Conservation (phyloP, 352 stramenopile species). For the Phytophthora tubulina region DNA sequence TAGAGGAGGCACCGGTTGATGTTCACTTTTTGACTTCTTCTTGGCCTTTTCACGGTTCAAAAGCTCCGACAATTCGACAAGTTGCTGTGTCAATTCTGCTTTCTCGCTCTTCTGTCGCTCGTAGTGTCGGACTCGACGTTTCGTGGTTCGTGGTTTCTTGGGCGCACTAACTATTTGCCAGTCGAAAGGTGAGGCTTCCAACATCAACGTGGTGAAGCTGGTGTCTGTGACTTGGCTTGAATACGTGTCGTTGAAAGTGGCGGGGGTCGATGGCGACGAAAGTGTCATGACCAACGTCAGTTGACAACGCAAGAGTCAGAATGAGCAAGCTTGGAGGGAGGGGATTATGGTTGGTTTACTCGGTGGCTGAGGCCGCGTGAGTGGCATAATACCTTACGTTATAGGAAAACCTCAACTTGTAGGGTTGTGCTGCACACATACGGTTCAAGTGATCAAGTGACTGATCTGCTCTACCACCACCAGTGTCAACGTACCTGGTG, state of each 20-base stretch:
- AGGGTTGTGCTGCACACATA: too few relatives aligned
- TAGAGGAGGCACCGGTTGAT: not conserved
- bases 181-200: too few relatives aligned
- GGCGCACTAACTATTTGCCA: too few relatives aligned
- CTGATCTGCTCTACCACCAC: too few relatives aligned
- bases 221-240: too few relatives aligned
- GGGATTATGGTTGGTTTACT: constrained; percentile 1
- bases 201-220: too few relatives aligned
- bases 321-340: not conserved
- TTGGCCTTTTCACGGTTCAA: not conserved
- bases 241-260: not conserved
- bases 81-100: not conserved
- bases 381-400: not conserved
- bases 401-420: too few relatives aligned
- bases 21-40: not conserved
- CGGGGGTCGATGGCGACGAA: not conserved
- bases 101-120: not conserved
- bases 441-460: too few relatives aligned
- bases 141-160: not conserved
- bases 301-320: not conserved
- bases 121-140: not conserved
- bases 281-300: too few relatives aligned
- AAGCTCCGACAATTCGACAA: not conserved
- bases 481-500: too few relatives aligned
- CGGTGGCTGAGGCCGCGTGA: not conserved